Evolutionary conservation across 208 protist genomes (phyloP), one percentile per base, ranked within the genome.

Genomic region (Naegleria lovaniensis): DNA sequence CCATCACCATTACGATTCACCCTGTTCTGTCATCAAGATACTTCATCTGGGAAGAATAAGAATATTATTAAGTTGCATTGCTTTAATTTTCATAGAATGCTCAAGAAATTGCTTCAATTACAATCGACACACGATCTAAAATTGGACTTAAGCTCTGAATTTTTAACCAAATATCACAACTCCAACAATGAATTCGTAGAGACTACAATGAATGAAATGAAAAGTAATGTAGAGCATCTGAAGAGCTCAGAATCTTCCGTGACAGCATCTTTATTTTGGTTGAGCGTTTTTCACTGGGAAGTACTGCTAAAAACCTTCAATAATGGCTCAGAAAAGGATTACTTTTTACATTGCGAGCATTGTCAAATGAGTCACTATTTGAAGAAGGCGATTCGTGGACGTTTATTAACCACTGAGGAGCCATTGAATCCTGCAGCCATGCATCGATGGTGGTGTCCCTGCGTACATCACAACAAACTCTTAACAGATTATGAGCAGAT

Each of bases 321-420:
- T 36, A 79, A 79, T 79, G 29, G 6, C n/a, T 19, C 19, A 0
- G 19, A 29, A 29, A 25, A 25, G 25, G 25, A 25, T 36, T 75
- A 75, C 16, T 75, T n/a, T 75, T 33, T 79, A 25, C 9, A 25
- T 33, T 79, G 67, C n/a, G 25, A 33, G 36, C 29, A 79, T 79
- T 79, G 67, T 33, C 67, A 79, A 79, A 79, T 79, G 67, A 79
- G 6, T 79, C 29, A 79, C 29, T 79, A 79, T 79, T 79, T 79
- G 29, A 79, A 79, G n/a, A 29, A 29, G 3, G n/a, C 9, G 0
- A 36, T 36, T 36, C 25, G 13, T n/a, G 25, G 25, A n/a, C 19
- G 36, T 29, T 67, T 15, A 15, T 29, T 67, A 29, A 67, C 55
- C 0, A 67, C 19, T 4, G 22, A 15, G 22, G 55, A 67, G 1